Evolutionary conservation across 2,329 filamentous ascomycete genomes (phyloP).

Genomic region (Alternaria arbusti): DNA sequence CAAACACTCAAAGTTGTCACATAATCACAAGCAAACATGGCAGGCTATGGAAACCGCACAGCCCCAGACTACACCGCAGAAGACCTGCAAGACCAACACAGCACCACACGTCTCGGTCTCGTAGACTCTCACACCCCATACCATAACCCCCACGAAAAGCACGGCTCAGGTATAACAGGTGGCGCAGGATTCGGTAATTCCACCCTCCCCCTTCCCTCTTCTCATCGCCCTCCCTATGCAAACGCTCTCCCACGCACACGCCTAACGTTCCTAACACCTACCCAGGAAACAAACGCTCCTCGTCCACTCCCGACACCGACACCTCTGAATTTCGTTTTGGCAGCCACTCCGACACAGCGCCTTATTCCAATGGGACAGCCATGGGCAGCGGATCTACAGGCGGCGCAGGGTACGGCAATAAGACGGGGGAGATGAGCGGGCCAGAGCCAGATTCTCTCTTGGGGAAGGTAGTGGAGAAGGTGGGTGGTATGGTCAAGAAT

Average conservation of each 20-base stretch:
- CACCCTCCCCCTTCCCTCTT: background rate
- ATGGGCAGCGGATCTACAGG: slow-evolving; percentile 43
- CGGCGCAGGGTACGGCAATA: slow-evolving; percentile 50
- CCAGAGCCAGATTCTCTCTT: slow-evolving; percentile 53
- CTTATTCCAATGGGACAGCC: slow-evolving; percentile 30
- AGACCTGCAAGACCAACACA: slow-evolving; percentile 28
- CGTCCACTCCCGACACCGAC: slow-evolving; percentile 1
- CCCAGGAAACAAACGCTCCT: slow-evolving; percentile 43
- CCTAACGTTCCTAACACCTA: background rate
- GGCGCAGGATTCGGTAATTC: slow-evolving; percentile 41
- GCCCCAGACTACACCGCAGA: slow-evolving; percentile 25
- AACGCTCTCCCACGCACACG: background rate
- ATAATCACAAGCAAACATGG: slow-evolving; percentile 24
- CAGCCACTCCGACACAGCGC: slow-evolving; percentile 25
- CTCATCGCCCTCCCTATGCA: background rate
- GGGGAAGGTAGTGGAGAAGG: slow-evolving; percentile 67
- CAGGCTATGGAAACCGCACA: slow-evolving; percentile 48
- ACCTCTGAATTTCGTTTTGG: slow-evolving; percentile 24
- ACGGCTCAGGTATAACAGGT: slow-evolving; percentile 41
- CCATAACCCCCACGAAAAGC: slow-evolving; percentile 32
- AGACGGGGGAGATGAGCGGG: slow-evolving; percentile 37
- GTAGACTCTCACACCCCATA: slow-evolving; percentile 35
- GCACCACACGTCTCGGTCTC: slow-evolving; percentile 36
- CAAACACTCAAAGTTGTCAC: background rate
- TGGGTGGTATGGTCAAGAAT: slow-evolving; percentile 58